Evolutionary conservation across 331 rosid genomes (phyloP), one percentile per base, ranked within the genome.

Genomic region (Malus hybrid): DNA sequence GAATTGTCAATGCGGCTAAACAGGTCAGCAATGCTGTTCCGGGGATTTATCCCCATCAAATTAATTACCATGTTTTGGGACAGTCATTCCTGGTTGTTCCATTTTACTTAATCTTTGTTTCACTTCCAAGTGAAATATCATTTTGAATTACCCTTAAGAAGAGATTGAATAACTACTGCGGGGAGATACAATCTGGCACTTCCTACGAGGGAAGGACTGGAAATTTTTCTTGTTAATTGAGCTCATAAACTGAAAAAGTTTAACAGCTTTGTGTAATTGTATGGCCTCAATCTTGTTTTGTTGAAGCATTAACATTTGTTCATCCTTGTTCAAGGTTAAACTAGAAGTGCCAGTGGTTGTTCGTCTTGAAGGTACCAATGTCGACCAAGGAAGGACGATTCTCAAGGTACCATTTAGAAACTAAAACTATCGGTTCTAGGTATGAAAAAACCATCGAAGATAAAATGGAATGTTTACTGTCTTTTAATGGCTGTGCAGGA

Each of bases 281-380:
- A 64, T 79, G 46, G 46, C 31, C 22, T 52, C 61, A n/a, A 16
- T 31, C 54, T 29, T 34, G 56, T 50, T 75, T 60, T 34, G 44
- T 60, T 10, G 46, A 3, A 67, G 56, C 57, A 50, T 79, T 56
- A 71, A 77, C 74, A 39, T 77, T 31, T 74, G 69, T 63, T 77
- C 60, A 67, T 65, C 27, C 63, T 39, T 76, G 55, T 71, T 81
- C 52, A 70, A 95, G 99, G 99, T 95, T 78, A 80, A 85, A 19
- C 86, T 95, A 36, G 90, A 95, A 82, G 99, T 95, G 70, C 99
- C 99, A 8, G 99, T 95, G 74, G 13, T 95, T 28, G 99, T 95
- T 76, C 97, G 99, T 66, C 99, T 95, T 42, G 99, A 95, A 84
- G 99, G 99, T 84, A 95, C 99, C 76, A 95, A 95, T 13, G 97